Conservation (phyloP, 2,329 filamentous ascomycete genomes). For the Verticillium klebahnii region DNA sequence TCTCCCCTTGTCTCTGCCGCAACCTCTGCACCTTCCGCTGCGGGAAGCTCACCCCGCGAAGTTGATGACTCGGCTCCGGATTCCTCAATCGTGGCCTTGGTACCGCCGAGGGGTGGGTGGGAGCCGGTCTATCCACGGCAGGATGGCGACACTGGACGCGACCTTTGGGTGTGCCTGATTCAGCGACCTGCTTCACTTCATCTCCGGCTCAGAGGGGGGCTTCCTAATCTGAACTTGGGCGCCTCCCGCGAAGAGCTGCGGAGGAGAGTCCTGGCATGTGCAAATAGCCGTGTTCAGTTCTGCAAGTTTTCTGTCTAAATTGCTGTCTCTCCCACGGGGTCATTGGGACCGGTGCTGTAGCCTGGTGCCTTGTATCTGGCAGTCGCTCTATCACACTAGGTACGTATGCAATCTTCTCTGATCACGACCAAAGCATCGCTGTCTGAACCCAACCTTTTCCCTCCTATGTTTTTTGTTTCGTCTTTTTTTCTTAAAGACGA, state of each 20-base stretch:
- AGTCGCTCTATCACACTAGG: background rate
- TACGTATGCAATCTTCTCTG: background rate
- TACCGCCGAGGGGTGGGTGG: background rate
- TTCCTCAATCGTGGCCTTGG: background rate
- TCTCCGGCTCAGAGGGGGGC: background rate
- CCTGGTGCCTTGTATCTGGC: background rate
- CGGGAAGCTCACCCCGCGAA: background rate
- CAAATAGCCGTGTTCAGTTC: background rate
- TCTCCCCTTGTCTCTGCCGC: background rate
- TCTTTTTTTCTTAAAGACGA: background rate
- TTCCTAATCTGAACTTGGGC: background rate
- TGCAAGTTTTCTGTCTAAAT: background rate
- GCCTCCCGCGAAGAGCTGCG: background rate
- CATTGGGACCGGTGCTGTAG: background rate
- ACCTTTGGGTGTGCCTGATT: background rate
- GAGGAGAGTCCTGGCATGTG: background rate
- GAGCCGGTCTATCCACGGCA: background rate
- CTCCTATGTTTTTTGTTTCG: background rate
- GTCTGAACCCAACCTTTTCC: background rate
- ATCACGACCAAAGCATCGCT: background rate
- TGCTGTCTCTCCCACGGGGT: background rate
- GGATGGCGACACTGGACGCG: background rate
- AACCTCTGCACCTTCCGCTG: background rate
- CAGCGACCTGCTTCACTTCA: background rate
- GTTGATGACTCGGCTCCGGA: background rate